Evolutionary conservation across 108 stramenopile species (phyloP), one percentile per base, ranked within the genome.

Genomic region (Skeletonema tropicum): DNA sequence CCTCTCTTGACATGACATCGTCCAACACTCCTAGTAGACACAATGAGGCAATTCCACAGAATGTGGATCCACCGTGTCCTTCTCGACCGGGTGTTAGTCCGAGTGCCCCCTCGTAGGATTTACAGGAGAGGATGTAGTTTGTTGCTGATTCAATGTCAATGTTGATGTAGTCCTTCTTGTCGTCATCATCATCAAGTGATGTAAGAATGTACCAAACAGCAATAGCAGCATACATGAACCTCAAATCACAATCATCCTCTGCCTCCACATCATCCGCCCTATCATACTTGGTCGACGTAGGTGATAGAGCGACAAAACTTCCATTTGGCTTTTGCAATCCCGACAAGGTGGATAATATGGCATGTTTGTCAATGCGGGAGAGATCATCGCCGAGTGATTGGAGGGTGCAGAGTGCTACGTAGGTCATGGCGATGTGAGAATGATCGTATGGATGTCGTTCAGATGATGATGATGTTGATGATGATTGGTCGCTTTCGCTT

Each of bases 181-280:
- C 17, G 33, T 83, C 49, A 19, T 89, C 83, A 31, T 83, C 83
- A 55, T 48, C 48, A 48, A 17, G 5, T 1, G 0, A 10, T 30
- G 85, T 63, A 30, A 92, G 67, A 60, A 89, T 60, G 79, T 92
- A 80, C 67, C 86, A 88, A 67, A 92, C 88, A 26, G 64, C 77
- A 64, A 82, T 80, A 42, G 94, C 97, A 68, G 95, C 94, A 83
- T 94, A 97, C 72, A 92, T 62, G 71, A 97, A 97, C 36, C 97
- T 70, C 71, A 96, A 70, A 85, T 97, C 95, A 59, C 83, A 76
- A 70, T 96, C 95, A 58, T 79, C 73, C 31, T 82, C 80, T 5
- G 64, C 49, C 35, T 74, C 62, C 31, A 70, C 66, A 13, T 65
- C 65, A 41, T 59, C n/a, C 13, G 57, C 49, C 12, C 29, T 31